Conservation (phyloP, 2,329 filamentous ascomycete genomes). For the Neonectria sp. region DNA sequence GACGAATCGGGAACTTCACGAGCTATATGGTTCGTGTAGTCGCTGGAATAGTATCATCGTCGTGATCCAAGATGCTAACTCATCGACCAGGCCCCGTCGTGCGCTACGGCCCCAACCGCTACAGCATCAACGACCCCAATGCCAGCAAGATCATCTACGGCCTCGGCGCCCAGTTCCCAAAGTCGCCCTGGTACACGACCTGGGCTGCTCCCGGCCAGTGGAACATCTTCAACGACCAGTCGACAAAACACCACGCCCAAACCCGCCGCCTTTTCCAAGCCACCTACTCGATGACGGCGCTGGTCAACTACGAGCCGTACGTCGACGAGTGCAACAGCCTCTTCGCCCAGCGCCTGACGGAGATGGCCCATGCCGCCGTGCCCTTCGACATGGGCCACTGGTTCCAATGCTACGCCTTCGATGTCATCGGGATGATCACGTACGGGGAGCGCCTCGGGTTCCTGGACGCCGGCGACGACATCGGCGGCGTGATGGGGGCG, state of each 20-base stretch:
- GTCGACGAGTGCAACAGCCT: slow-evolving; percentile 52
- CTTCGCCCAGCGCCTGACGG: slow-evolving; percentile 46
- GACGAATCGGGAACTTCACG: slow-evolving; percentile 49
- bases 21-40: slow-evolving; percentile 44
- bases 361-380: slow-evolving; percentile 39
- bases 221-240: slow-evolving; percentile 50
- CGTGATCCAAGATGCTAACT: slow-evolving; percentile 9
- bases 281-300: slow-evolving; percentile 52
- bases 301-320: slow-evolving; percentile 53
- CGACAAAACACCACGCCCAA: slow-evolving; percentile 45
- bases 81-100: slow-evolving; percentile 51
- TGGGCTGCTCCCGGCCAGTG: slow-evolving; percentile 43
- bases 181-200: slow-evolving; percentile 52
- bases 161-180: slow-evolving; percentile 49
- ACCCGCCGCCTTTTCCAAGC: slow-evolving; percentile 48
- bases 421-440: slow-evolving; percentile 56
- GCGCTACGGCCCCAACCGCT: slow-evolving; percentile 63
- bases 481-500: slow-evolving; percentile 46
- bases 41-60: background rate
- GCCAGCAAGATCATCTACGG: slow-evolving; percentile 57
- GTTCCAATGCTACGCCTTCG: slow-evolving; percentile 59
- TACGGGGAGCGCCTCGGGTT: slow-evolving; percentile 54
- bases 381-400: slow-evolving; percentile 52
- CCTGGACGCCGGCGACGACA: slow-evolving; percentile 53
- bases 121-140: slow-evolving; percentile 59